Base-by-base conservation (phyloP, 1,284 basidiomycete species). In the Chalciporus sp. region DNA sequence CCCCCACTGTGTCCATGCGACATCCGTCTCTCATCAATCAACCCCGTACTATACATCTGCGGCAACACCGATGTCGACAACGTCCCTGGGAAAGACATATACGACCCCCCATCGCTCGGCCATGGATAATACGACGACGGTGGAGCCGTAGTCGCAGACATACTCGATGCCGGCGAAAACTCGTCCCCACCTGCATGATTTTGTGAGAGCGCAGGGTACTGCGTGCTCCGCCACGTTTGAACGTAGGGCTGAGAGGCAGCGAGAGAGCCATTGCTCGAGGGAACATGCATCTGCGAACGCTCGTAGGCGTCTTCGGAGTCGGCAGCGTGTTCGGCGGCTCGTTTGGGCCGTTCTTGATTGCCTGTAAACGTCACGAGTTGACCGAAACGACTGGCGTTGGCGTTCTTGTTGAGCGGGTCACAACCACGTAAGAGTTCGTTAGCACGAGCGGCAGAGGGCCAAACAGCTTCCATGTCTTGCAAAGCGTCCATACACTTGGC, bases 381-480 rank as follows among this genome's bases (percentile, higher is more conserved):
- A 44, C 62, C 42, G 59, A 57, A 23, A 61, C 51, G 23, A 60
- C 27, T 3, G 28, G 27, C 27, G 23, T 51, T 61, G 28, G 59
- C 45, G 20, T 63, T 66, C 41, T 70, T 73, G 42, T 74, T 62
- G 50, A 79, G 74, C 16, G 80, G 75, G 63, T 85, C 84, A 37
- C 84, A 78, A 26, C 86, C 88, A 47, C 82, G 76, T 33, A 93
- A 76, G 14, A 93, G 81, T 61, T 91, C 87, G 49, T 84, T 77
- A 7, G 88, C 88, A 11, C 90, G 83, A 10, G 77, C 82, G 2
- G 90, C 90, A 58, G 84, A 84, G 0, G 90, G 90, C 90, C 90
- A 93, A 28, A 86, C 76, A 48, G 82, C 74, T 52, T 85, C 81
- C 84, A 94, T 90, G 23, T 77, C 77, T 59, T 80, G 76, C 42